Evolutionary conservation across 495 filamentous ascomycete species (phyloP), one percentile per base, ranked within the genome.

Genomic region (Parathielavia hyrcaniae): DNA sequence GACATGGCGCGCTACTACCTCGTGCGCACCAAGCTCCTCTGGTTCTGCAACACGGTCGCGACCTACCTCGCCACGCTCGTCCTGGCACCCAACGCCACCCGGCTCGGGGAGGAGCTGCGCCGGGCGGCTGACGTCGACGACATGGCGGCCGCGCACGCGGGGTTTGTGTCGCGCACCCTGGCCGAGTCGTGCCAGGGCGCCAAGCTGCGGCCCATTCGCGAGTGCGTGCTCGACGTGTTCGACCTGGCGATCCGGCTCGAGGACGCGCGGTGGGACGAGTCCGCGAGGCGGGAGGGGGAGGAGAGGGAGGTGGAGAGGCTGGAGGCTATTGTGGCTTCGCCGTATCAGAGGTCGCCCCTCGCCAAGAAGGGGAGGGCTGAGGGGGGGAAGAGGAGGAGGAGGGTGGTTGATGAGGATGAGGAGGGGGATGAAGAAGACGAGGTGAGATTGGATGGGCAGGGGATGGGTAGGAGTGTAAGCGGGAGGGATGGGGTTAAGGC

Each of bases 11-110:
- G 71, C 1, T 85, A 83, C 62, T 85, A 85, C 64, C 73, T 77
- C 19, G 73, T 95, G 13, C 83, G 87, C 41, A 80, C 86, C n/a
- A 81, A 83, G 30, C 75, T 96, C 13, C 71, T 95, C 14, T 92
- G 89, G 86, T 90, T 95, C 67, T 76, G 82, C 53, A 86, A 88
- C 61, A 81, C 79, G 0, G 58, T 97, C 2, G 82, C 88, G 61
- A 80, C 83, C 34, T 91, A 97, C 64, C 69, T 95, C 4, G 86
- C 84, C 12, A 82, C 84, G 30, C 75, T 87, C 14, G 88, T 92
- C 5, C 74, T 96, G 6, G 79, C 75, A 5, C 82, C 81, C 0
- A 75, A 81, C 41, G 80, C 75, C 0, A 62, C 67, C 19, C 68
- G 72, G 14, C 74, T 97, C 67, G 70, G 71, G 13, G 69, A 64